Conservation (phyloP, 441 rosid species). For the Populus hybrid region DNA sequence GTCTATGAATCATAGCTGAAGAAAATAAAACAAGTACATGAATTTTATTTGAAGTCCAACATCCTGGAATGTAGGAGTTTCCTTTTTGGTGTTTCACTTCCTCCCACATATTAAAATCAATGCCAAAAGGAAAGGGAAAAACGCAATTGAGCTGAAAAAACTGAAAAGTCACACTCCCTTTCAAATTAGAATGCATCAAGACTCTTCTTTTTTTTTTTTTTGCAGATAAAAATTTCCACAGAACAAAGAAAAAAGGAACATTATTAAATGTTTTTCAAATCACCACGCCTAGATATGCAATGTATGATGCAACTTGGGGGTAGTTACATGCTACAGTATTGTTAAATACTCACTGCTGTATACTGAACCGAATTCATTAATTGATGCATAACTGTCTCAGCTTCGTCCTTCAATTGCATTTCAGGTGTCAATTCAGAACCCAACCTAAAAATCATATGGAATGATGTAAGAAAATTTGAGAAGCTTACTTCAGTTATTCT, state of each 20-base stretch:
- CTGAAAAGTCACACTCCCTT: background rate
- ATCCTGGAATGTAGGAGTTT: background rate
- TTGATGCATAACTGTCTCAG: slow-evolving; percentile 65
- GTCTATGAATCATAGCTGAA: background rate
- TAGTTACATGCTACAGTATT: slow-evolving; percentile 4
- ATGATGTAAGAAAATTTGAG: slow-evolving; percentile 15
- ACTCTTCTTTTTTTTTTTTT: background rate
- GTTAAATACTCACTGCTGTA: slow-evolving; percentile 75
- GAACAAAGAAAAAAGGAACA: background rate
- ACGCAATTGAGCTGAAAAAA: background rate
- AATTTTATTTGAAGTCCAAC: no score
- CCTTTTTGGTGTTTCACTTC: background rate
- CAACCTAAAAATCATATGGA: slow-evolving; percentile 39
- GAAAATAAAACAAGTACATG: no score
- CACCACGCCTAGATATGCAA: slow-evolving; percentile 1
- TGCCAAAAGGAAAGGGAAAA: background rate
- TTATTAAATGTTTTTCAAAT: background rate
- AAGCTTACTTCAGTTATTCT: background rate
- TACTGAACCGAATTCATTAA: slow-evolving; percentile 78
- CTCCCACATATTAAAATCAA: background rate
- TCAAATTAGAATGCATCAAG: background rate
- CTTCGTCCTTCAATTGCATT: slow-evolving; percentile 82
- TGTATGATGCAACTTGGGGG: slow-evolving; percentile 10
- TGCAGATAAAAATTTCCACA: background rate
- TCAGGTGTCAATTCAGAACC: slow-evolving; percentile 73